A percentile compares a stretch with the other conserved stretches of the same genome.
Conservation (phyloP, 441 rosid genomes). For the Gossypium davidsonii region DNA sequence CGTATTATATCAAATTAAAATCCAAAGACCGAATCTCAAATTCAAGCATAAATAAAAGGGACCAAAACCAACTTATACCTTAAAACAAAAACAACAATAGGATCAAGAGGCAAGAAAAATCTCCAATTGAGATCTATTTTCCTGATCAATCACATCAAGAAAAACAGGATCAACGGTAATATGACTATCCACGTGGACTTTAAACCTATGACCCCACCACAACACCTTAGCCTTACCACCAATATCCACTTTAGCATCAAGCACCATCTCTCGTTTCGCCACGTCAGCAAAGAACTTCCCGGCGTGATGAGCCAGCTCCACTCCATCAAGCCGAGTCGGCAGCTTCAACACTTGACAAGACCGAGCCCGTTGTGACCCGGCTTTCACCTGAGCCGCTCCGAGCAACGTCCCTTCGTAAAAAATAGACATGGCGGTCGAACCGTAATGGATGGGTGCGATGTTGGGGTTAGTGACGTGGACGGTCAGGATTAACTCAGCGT, state of each 20-base stretch:
- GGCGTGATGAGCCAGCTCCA: conserved; percentile 75
- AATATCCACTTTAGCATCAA: conserved; percentile 53
- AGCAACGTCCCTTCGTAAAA: conserved; percentile 71
- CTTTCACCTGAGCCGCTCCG: conserved; percentile 56
- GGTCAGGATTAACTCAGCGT: conserved; percentile 65
- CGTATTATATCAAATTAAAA: too few species aligned
- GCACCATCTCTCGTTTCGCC: conserved; percentile 62
- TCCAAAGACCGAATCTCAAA: too few species aligned
- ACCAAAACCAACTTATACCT: too few species aligned
- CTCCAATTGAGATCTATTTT: conserved; percentile 51
- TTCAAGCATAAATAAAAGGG: too few species aligned
- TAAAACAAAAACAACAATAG: too few species aligned
- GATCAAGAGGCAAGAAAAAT: conserved; percentile 19
- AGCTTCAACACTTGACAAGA: conserved; percentile 61
- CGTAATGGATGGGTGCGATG: conserved; percentile 51
- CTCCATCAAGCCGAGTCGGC: conserved; percentile 62
- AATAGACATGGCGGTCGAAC: conserved; percentile 67
- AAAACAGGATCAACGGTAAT: conserved; percentile 73
- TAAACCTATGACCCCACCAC: conserved; percentile 77
- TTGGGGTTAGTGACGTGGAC: conserved; percentile 83
- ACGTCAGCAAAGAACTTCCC: conserved; percentile 58
- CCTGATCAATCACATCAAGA: conserved; percentile 72
- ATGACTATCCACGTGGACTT: conserved; percentile 68
- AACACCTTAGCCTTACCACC: conserved; percentile 63
- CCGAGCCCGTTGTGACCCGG: conserved; percentile 56